phyloP scores from a whole-genome alignment of 2,329 filamentous ascomycete species.

The Dactylella cylindrospora region DNA sequence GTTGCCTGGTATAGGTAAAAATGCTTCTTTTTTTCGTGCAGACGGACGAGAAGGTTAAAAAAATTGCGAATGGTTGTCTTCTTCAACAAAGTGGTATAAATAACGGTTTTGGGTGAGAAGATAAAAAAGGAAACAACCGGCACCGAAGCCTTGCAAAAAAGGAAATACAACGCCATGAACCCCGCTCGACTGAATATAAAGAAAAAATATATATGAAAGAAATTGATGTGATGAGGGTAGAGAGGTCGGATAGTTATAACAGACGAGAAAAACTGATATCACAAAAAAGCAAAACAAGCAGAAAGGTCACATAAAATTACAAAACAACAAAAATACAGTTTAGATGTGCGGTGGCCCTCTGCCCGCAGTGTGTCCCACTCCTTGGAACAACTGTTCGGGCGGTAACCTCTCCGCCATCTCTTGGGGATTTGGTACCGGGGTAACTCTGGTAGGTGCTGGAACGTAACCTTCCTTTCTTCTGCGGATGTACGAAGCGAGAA shows the following conservation, averaged over 20 bases:
- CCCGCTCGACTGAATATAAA: conserved; percentile 25
- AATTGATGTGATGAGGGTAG: too few species aligned
- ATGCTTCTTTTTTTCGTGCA: conserved; percentile 4
- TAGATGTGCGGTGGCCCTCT: conserved; percentile 41
- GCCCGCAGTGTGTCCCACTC: conserved; percentile 19
- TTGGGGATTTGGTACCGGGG: conserved; percentile 42
- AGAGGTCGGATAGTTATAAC: too few species aligned
- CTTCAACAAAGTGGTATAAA: too few species aligned
- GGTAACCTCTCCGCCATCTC: conserved; percentile 40
- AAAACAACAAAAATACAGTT: conserved; percentile 1
- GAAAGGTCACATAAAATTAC: too few species aligned
- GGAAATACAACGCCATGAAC: conserved; percentile 34
- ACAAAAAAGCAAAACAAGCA: background rate
- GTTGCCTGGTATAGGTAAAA: too few species aligned
- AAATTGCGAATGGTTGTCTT: too few species aligned
- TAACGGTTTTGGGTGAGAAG: too few species aligned
- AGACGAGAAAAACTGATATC: conserved; percentile 8
- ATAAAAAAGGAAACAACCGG: conserved; percentile 9
- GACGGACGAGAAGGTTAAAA: too few species aligned
- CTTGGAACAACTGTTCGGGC: conserved; percentile 40
- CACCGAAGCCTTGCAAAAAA: conserved; percentile 18
- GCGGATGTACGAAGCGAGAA: conserved; percentile 72
- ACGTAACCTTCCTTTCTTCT: conserved; percentile 77
- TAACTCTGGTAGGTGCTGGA: conserved; percentile 66
- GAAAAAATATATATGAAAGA: conserved; percentile 8